These are phyloP conservation scores for Cyclostephanos invisitatus DNA, from an alignment of 108 stramenopile species.

Conservation along the genomic window DNA sequence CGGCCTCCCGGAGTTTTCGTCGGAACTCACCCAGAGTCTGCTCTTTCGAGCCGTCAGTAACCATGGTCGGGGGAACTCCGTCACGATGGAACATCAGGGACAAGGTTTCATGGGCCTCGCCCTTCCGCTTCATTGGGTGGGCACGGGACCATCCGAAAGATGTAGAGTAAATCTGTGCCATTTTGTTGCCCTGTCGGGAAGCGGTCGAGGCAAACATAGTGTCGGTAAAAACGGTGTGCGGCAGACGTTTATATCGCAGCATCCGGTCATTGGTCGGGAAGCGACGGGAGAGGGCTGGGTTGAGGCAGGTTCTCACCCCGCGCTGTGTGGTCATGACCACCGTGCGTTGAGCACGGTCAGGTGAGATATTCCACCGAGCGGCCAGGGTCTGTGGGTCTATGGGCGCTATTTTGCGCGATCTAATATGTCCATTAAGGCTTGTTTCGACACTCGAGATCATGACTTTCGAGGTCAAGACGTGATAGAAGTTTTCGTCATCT, in stretches of 20 bases:
- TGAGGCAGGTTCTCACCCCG: neutral
- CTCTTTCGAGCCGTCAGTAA: constrained; percentile 34
- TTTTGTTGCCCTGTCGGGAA: neutral
- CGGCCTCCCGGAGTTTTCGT: constrained; percentile 24
- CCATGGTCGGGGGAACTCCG: constrained; percentile 11
- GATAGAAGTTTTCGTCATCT: too few species aligned
- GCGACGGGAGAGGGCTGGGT: neutral
- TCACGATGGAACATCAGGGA: constrained; percentile 10
- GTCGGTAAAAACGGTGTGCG: neutral
- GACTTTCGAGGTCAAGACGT: neutral
- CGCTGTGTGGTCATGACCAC: constrained; percentile 28
- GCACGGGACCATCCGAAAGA: neutral
- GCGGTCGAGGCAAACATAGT: neutral
- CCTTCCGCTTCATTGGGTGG: constrained; percentile 22
- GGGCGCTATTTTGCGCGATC: too few species aligned
- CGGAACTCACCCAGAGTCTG: neutral
- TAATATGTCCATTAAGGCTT: neutral
- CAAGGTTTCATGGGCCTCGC: constrained; percentile 1
- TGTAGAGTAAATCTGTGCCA: constrained; percentile 9
- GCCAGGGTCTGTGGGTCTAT: too few species aligned
- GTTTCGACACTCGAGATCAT: neutral
- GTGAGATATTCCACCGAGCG: constrained; percentile 33
- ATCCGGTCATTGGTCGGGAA: constrained; percentile 17
- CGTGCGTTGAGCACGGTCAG: constrained; percentile 16
- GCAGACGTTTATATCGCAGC: constrained; percentile 10